Percentiles rank a stretch among this genome's conserved stretches.
phyloP scores from a whole-genome alignment of 192 early-diverging fungal species.

The Entomortierella parvispora region DNA sequence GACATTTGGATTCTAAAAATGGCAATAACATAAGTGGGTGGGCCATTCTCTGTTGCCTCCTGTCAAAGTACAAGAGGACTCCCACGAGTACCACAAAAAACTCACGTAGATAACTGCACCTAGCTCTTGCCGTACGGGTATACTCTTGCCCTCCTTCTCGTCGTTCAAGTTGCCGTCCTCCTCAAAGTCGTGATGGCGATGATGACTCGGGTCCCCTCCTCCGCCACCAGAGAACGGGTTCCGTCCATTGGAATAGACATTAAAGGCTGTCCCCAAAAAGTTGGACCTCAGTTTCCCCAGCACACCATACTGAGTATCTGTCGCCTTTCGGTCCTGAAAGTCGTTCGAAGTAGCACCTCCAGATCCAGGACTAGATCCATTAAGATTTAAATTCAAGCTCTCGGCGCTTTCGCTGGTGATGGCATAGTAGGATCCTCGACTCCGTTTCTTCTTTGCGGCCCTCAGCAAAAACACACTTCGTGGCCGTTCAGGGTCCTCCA shows the following conservation, averaged over 20 bases:
- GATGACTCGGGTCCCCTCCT: constrained; percentile 9
- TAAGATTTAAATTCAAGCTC: too few relatives aligned
- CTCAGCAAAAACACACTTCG: constrained; percentile 67
- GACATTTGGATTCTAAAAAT: constrained; percentile 80
- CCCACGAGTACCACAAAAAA: background rate
- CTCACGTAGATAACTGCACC: constrained; percentile 82
- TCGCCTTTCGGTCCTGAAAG: constrained; percentile 23
- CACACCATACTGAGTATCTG: constrained; percentile 29
- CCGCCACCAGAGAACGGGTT: constrained; percentile 49
- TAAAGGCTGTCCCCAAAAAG: constrained; percentile 86
- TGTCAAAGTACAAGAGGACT: too few relatives aligned
- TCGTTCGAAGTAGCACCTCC: background rate
- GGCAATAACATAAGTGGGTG: background rate
- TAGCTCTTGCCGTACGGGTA: constrained; percentile 71
- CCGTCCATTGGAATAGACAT: constrained; percentile 71
- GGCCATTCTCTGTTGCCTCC: background rate
- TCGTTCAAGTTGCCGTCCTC: background rate
- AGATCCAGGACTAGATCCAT: too few relatives aligned
- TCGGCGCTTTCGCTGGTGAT: constrained; percentile 53
- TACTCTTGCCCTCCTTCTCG: constrained; percentile 23
- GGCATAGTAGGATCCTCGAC: constrained; percentile 69
- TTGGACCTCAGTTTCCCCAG: constrained; percentile 71
- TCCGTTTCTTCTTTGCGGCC: constrained; percentile 76
- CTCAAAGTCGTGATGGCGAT: too few relatives aligned
- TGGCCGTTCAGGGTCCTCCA: constrained; percentile 62